These are phyloP conservation scores for Laetiporus sulphureus DNA, from an alignment of 1,284 basidiomycete genomes.

Conservation along the genomic window DNA sequence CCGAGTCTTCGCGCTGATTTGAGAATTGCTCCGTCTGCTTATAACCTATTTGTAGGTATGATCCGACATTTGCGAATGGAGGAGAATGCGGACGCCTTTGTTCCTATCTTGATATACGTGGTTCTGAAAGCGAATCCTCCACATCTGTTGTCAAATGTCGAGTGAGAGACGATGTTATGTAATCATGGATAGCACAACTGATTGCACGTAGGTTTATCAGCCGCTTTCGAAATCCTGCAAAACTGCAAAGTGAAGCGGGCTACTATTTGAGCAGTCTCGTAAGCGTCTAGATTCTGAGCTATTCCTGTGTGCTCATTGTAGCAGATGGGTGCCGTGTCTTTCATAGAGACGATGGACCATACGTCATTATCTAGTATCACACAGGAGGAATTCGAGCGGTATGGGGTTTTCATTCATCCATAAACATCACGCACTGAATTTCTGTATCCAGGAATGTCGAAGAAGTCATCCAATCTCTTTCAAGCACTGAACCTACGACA, in stretches of 20 bases:
- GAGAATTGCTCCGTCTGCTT: not conserved
- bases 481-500: conserved; percentile 49
- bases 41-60: conserved; percentile 73
- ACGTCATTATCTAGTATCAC: conserved; percentile 88
- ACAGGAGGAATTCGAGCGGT: conserved; percentile 88
- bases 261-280: conserved; percentile 96
- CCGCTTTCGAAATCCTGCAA: conserved; percentile 86
- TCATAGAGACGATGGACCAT: conserved; percentile 97
- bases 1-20: conserved; percentile 5
- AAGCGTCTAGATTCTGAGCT: conserved; percentile 18
- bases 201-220: conserved; percentile 74
- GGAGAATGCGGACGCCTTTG: conserved; percentile 87
- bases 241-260: conserved; percentile 91
- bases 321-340: conserved; percentile 87
- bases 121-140: conserved; percentile 92
- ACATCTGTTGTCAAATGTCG: conserved; percentile 91
- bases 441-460: conserved; percentile 63
- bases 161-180: conserved; percentile 43
- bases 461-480: conserved; percentile 71
- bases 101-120: conserved; percentile 93
- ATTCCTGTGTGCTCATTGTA: not conserved
- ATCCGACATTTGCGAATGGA: conserved; percentile 81
- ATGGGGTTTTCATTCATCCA: conserved; percentile 18
- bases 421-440: not conserved
- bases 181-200: not conserved